Conservation (phyloP, 257 asterid species). For the Nicotiana knightiana region DNA sequence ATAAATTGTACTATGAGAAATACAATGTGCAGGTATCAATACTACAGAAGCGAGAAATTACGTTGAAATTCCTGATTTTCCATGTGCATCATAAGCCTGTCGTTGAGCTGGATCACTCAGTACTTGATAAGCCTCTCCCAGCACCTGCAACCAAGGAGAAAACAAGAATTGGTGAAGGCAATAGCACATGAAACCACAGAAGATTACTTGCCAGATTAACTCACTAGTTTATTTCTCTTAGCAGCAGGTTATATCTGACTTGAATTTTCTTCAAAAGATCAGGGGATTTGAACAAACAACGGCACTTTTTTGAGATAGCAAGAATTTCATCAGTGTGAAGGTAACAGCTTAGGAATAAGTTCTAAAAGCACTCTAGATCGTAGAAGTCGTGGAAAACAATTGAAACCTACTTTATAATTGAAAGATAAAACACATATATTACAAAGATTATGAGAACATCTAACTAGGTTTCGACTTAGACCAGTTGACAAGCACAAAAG, state of each 20-base stretch:
- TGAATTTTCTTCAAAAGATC: not conserved
- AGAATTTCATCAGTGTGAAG: not conserved
- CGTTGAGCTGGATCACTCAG: constrained; percentile 89
- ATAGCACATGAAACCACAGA: constrained; percentile 14
- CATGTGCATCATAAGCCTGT: constrained; percentile 84
- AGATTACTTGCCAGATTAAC: not conserved
- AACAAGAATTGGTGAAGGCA: constrained; percentile 15
- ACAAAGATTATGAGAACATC: not conserved
- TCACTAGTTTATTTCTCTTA: not conserved
- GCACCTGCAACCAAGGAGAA: constrained; percentile 40
- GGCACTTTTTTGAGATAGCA: not conserved
- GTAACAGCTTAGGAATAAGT: not conserved
- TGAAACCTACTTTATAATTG: not conserved
- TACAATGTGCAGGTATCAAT: not conserved
- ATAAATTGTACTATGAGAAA: constrained; percentile 7
- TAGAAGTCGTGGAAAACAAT: not conserved
- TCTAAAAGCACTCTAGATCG: not conserved
- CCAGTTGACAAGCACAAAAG: not conserved
- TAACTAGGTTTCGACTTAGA: not conserved
- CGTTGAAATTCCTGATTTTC: constrained; percentile 96
- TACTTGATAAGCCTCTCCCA: constrained; percentile 99
- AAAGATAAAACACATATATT: not conserved
- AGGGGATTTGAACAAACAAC: not conserved
- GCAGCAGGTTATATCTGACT: constrained; percentile 6
- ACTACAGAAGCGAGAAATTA: constrained; percentile 22